A percentile compares a stretch with the other conserved stretches of the same genome.
Conservation (phyloP, 257 asterid genomes). For the Jacaranda mimosifolia region DNA sequence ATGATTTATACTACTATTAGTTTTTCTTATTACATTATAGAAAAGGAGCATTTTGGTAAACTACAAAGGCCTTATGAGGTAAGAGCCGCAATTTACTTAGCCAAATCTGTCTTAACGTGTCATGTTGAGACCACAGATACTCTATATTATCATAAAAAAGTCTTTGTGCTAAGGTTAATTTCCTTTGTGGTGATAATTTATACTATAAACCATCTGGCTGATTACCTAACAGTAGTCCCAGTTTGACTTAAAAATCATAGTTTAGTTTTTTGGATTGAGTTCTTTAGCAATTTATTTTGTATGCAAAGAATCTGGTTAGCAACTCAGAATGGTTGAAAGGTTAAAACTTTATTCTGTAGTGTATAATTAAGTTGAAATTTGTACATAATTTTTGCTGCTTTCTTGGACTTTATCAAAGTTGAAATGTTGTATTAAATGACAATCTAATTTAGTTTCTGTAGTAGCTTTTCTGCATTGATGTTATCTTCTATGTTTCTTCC, state of each 20-base stretch:
- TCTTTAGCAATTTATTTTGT: slow-evolving; percentile 3
- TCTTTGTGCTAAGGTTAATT: background rate
- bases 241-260: slow-evolving; percentile 34
- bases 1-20: slow-evolving; percentile 31
- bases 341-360: background rate
- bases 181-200: slow-evolving; percentile 11
- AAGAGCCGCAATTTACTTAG: slow-evolving; percentile 47
- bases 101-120: slow-evolving; percentile 37
- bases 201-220: slow-evolving; percentile 20
- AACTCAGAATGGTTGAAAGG: background rate
- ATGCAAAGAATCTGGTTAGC: slow-evolving; percentile 4
- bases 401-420: background rate
- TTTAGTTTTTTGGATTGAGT: slow-evolving; percentile 15
- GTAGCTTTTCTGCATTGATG: too few species aligned
- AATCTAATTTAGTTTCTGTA: background rate
- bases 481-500: too few species aligned
- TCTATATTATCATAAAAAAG: slow-evolving; percentile 2
- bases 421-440: background rate
- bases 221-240: slow-evolving; percentile 43
- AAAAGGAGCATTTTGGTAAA: slow-evolving; percentile 43
- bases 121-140: slow-evolving; percentile 1
- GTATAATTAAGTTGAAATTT: background rate
- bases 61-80: slow-evolving; percentile 54
- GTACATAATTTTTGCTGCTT: background rate
- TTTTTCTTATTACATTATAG: background rate